These are phyloP conservation scores for Chlorella sorokiniana DNA, from an alignment of 139 green algal genomes.

Conservation along the genomic window DNA sequence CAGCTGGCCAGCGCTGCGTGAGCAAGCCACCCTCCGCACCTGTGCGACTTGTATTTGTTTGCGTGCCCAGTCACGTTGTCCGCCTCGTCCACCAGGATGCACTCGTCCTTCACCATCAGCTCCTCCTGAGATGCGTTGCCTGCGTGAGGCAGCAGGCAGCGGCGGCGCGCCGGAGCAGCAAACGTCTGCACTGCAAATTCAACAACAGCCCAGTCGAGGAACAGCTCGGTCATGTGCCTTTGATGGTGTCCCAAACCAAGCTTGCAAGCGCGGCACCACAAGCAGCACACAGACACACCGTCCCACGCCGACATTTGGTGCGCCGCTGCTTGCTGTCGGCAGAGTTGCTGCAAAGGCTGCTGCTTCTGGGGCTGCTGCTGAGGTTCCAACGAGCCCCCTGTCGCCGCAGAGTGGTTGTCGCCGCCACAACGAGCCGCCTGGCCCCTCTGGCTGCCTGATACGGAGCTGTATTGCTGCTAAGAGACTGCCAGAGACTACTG, in stretches of 20 bases:
- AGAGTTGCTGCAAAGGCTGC: slow-evolving; percentile 3
- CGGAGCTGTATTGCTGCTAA: too few species aligned
- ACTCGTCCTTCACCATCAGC: slow-evolving; percentile 89
- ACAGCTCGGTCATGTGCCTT: too few species aligned
- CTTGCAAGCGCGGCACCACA: neutral
- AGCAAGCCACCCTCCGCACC: neutral
- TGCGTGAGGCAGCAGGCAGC: neutral
- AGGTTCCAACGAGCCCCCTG: neutral
- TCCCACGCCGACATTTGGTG: slow-evolving; percentile 24
- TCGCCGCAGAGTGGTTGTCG: neutral
- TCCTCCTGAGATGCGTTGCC: slow-evolving; percentile 70
- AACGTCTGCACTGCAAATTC: neutral
- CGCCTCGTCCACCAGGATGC: slow-evolving; percentile 88
- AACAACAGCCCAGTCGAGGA: too few species aligned
- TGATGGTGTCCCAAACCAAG: too few species aligned
- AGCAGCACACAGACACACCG: neutral
- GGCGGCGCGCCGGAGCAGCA: too few species aligned
- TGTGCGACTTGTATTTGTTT: slow-evolving; percentile 84
- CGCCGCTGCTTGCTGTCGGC: neutral
- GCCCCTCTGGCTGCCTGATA: neutral
- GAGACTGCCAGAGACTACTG: neutral
- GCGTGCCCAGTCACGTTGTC: slow-evolving; percentile 78
- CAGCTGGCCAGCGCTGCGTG: neutral
- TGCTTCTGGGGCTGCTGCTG: neutral
- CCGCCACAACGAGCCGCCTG: neutral